Evolutionary conservation across 2,329 filamentous ascomycete species (phyloP).

Genomic region (Trichophyton rubrum): DNA sequence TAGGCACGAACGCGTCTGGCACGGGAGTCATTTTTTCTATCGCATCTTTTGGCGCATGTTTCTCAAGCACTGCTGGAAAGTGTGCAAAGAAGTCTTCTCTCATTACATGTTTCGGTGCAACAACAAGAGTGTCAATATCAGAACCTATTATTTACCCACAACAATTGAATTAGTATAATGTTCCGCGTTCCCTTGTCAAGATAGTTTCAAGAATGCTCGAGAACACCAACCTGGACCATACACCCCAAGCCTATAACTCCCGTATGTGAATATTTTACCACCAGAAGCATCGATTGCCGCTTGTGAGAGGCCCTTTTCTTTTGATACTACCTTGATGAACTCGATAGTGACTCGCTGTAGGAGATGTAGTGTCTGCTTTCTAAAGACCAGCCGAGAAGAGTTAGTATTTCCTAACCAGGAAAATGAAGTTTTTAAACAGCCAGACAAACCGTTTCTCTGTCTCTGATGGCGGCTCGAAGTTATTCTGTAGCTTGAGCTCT

Average conservation of each 20-base stretch:
- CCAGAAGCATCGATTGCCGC: constrained; percentile 70
- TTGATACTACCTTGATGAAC: constrained; percentile 73
- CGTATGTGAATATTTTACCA: constrained; percentile 90
- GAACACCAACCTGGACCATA: constrained; percentile 56
- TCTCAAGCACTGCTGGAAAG: constrained; percentile 67
- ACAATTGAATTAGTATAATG: neutral
- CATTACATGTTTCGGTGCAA: constrained; percentile 77
- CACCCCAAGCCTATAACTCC: constrained; percentile 87
- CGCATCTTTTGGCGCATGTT: constrained; percentile 63
- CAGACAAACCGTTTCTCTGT: constrained; percentile 60
- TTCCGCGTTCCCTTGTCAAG: neutral
- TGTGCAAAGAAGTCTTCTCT: constrained; percentile 84
- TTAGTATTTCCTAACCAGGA: neutral
- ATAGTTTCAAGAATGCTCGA: neutral
- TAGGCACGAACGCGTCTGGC: constrained; percentile 82
- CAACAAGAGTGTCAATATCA: constrained; percentile 92
- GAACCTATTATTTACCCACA: constrained; percentile 47
- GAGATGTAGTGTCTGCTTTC: constrained; percentile 58
- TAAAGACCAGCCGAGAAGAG: constrained; percentile 23
- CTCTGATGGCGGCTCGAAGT: constrained; percentile 74
- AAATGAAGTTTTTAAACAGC: neutral
- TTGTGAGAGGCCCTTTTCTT: constrained; percentile 59
- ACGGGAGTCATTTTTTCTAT: constrained; percentile 78
- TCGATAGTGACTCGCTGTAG: constrained; percentile 71
- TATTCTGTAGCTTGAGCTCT: constrained; percentile 78